Evolutionary conservation across 768 basidiomycete genomes (phyloP), one percentile per base, ranked within the genome.

Genomic region (Podaxis sp.): DNA sequence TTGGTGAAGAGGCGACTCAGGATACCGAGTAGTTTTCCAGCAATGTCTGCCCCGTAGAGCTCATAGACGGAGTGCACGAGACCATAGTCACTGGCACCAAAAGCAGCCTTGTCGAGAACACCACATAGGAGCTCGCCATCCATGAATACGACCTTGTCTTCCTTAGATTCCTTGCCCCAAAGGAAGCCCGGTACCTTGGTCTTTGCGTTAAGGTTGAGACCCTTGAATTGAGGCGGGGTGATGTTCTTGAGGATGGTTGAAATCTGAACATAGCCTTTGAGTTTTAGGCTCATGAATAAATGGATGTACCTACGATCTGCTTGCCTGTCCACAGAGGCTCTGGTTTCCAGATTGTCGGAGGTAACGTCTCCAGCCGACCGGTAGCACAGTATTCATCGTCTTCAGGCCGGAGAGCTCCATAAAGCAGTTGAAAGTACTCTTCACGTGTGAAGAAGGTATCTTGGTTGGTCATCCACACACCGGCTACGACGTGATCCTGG

Each of bases 381-480:
- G 78, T 81, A 40, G 79, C 73, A 38, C 82, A 75, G 15, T 80
- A 78, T 66, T 91, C 87, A 15, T 50, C 61, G 40, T 90, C 89
- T 75, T 99, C 97, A 7, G 96, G 94, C 64, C 92, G 81, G 37
- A 99, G 80, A 8, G 96, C 92, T 37, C 96, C 97, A 69, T 98
- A 99, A 11, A 99, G 83, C 54, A 99, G 80, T 74, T 99, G 97
- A 75, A 91, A 91, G 72, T 99, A 99, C 70, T 99, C 92, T 70
- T 97, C 95, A 55, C 97, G 86, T 3, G 90, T 88, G 77, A 99
- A 96, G 79, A 98, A 98, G 0, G 94, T 83, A 66, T 96, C 91
- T 72, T 95, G 95, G 70, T 87, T 89, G 59, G 97, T 98, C 93
- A 99, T 95, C 94, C 96, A 98, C n/a, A 98, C 90, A 62, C 95